A percentile compares a stretch with the other conserved stretches of the same genome.
These are phyloP conservation scores for Gossypium bickii DNA, from an alignment of 345 rosid species.

Conservation along the genomic window DNA sequence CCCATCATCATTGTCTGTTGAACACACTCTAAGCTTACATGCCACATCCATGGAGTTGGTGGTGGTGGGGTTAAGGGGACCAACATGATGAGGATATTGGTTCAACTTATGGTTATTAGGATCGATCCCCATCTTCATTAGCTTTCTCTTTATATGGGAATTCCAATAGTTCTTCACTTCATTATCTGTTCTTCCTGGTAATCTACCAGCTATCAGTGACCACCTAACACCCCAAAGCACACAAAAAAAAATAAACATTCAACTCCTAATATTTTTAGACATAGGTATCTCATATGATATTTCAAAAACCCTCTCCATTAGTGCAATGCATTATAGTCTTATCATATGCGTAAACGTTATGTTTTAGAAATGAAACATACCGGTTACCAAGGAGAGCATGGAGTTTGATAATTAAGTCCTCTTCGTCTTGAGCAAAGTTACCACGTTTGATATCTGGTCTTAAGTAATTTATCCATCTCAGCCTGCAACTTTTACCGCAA, in stretches of 20 bases:
- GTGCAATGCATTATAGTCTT: too few species aligned
- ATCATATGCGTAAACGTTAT: neutral
- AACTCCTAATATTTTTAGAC: too few species aligned
- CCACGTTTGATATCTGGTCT: constrained; percentile 19
- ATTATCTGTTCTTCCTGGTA: constrained; percentile 50
- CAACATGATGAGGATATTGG: constrained; percentile 13
- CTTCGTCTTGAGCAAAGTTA: constrained; percentile 19
- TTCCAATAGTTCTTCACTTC: constrained; percentile 52
- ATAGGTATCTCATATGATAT: too few species aligned
- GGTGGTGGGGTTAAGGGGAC: constrained; percentile 2
- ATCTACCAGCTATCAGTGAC: constrained; percentile 48
- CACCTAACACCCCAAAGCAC: constrained; percentile 30
- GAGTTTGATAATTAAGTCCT: constrained; percentile 17
- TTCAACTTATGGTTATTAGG: constrained; percentile 38
- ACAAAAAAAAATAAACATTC: neutral
- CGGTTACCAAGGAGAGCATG: constrained; percentile 20
- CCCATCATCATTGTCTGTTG: neutral
- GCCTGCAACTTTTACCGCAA: constrained; percentile 22
- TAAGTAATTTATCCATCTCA: constrained; percentile 23
- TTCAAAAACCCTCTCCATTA: too few species aligned
- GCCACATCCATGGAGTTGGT: constrained; percentile 9
- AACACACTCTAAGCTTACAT: neutral
- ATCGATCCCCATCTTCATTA: constrained; percentile 40
- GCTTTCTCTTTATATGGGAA: constrained; percentile 40
- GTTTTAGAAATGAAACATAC: neutral